phyloP scores from a whole-genome alignment of 2,329 filamentous ascomycete species.

The Nakataea oryzae region DNA sequence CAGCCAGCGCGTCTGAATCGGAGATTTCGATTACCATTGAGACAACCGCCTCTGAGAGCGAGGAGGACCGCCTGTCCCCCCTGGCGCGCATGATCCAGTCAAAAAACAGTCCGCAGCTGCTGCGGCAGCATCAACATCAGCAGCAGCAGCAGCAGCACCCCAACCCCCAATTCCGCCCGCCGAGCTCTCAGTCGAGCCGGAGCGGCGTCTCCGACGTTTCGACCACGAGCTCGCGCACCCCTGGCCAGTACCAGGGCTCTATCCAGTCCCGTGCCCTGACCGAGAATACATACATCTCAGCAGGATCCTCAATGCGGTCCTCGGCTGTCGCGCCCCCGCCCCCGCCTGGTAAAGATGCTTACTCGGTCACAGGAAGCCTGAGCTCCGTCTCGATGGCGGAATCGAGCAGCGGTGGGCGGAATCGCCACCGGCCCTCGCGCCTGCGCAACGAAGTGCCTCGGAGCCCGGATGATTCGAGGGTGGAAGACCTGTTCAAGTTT shows the following conservation, averaged over 20 bases:
- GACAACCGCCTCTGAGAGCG: slow-evolving; percentile 57
- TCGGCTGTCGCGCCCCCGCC: slow-evolving; percentile 10
- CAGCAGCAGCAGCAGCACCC: neutral
- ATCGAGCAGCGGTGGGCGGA: slow-evolving; percentile 26
- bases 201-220: slow-evolving; percentile 52
- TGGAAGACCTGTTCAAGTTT: slow-evolving; percentile 77
- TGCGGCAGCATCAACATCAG: too few relatives aligned
- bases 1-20: slow-evolving; percentile 41
- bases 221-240: slow-evolving; percentile 42
- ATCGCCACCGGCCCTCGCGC: slow-evolving; percentile 48
- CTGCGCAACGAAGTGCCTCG: slow-evolving; percentile 71
- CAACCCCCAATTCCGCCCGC: neutral
- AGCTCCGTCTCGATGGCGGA: slow-evolving; percentile 40
- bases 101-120: slow-evolving; percentile 20
- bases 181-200: slow-evolving; percentile 53
- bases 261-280: slow-evolving; percentile 43
- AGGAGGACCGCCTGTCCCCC: slow-evolving; percentile 68
- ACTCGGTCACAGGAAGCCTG: slow-evolving; percentile 39
- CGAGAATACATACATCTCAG: slow-evolving; percentile 59
- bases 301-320: slow-evolving; percentile 46
- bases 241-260: slow-evolving; percentile 38
- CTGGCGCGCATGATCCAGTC: slow-evolving; percentile 66
- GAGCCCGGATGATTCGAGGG: slow-evolving; percentile 63
- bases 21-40: slow-evolving; percentile 47
- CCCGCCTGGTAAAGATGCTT: slow-evolving; percentile 32